phyloP scores from a whole-genome alignment of 345 rosid species.

The Salix suchowensis region DNA sequence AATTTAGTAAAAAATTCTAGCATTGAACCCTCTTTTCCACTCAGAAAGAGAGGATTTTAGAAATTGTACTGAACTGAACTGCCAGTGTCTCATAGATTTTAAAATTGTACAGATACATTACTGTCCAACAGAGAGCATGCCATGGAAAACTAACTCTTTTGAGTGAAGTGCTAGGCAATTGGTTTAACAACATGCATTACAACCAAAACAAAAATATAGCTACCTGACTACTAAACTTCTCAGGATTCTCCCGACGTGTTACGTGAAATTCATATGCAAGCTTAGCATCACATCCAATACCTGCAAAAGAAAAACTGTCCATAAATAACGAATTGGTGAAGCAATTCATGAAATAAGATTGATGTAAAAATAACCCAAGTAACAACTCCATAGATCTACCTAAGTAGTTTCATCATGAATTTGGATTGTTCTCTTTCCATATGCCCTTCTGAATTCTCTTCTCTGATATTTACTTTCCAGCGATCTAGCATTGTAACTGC shows the following conservation, averaged over 20 bases:
- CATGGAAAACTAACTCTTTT: neutral
- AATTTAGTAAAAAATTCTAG: neutral
- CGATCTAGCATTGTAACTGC: constrained; percentile 90
- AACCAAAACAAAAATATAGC: constrained; percentile 7
- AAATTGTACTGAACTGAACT: neutral
- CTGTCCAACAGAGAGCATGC: neutral
- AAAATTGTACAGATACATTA: neutral
- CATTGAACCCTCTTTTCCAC: neutral
- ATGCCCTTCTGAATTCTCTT: constrained; percentile 9
- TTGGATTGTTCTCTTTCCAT: constrained; percentile 41
- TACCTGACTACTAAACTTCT: constrained; percentile 79
- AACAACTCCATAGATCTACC: constrained; percentile 33
- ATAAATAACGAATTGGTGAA: neutral
- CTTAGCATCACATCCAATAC: constrained; percentile 91
- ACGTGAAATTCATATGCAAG: constrained; percentile 85
- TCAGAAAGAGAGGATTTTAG: neutral
- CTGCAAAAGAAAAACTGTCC: constrained; percentile 26
- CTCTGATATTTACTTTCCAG: constrained; percentile 79
- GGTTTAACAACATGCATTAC: neutral
- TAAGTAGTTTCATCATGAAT: constrained; percentile 86
- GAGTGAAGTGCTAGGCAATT: constrained; percentile 6
- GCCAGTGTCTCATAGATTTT: neutral
- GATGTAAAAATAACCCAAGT: neutral
- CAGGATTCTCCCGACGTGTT: constrained; percentile 79
- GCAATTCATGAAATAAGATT: neutral